Conservation (phyloP, 2,329 filamentous ascomycete genomes). For the Pyrenophora seminiperda region DNA sequence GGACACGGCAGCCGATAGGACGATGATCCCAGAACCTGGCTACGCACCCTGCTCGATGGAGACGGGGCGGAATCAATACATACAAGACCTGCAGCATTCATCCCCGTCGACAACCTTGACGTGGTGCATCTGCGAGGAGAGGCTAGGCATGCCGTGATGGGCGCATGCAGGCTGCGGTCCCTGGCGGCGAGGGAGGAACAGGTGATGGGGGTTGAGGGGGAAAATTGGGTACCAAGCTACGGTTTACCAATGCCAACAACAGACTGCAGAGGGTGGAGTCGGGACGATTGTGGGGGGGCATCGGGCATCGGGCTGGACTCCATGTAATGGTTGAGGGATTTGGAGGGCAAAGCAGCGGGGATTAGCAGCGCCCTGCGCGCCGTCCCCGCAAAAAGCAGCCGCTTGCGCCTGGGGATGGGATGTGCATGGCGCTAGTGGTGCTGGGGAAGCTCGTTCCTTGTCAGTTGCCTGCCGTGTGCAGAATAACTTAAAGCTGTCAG, state of each 20-base stretch:
- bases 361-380: conserved; percentile 28
- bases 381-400: conserved; percentile 21
- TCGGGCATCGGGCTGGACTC: conserved; percentile 22
- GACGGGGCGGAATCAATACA: conserved; percentile 6
- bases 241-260: too few species aligned
- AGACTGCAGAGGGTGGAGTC: conserved; percentile 7
- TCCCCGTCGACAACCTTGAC: conserved; percentile 13
- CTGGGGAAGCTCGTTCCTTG: conserved; percentile 17
- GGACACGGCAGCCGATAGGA: conserved; percentile 12
- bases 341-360: conserved; percentile 17
- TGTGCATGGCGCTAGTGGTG: conserved; percentile 16
- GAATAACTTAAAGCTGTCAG: conserved; percentile 25
- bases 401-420: conserved; percentile 18
- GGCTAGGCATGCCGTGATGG: background rate
- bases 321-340: conserved; percentile 19
- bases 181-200: background rate
- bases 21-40: background rate
- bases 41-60: conserved; percentile 15
- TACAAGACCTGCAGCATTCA: background rate
- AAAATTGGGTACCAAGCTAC: background rate
- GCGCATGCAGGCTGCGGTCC: background rate
- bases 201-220: background rate
- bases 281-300: background rate
- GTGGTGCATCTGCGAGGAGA: conserved; percentile 17
- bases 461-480: conserved; percentile 4